A percentile compares a stretch with the other conserved stretches of the same genome.
phyloP scores from a whole-genome alignment of 2,329 filamentous ascomycete species.

The Ophiostoma tasmaniense region DNA sequence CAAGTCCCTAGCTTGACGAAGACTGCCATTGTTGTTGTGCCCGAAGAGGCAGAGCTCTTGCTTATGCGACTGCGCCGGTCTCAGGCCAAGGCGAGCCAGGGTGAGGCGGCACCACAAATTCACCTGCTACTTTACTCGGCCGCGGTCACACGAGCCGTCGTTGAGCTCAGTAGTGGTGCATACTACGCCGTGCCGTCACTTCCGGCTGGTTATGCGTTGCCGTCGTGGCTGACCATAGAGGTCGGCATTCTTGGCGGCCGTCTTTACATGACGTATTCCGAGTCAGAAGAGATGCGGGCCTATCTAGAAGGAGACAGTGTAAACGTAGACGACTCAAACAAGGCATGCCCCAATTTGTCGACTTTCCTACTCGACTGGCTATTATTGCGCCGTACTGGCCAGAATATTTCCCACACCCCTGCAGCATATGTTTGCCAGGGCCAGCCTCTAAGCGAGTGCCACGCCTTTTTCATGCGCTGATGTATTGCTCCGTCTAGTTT shows the following conservation, averaged over 20 bases:
- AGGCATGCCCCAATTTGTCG: constrained; percentile 29
- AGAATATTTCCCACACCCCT: constrained; percentile 49
- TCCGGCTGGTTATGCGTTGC: constrained; percentile 32
- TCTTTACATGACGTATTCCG: constrained; percentile 48
- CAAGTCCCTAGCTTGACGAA: constrained; percentile 30
- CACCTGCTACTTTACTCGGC: constrained; percentile 46
- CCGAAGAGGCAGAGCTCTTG: constrained; percentile 53
- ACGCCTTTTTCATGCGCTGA: constrained; percentile 41
- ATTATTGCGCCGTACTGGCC: constrained; percentile 42
- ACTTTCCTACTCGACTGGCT: constrained; percentile 51
- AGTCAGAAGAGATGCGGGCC: constrained; percentile 31
- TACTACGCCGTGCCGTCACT: constrained; percentile 46
- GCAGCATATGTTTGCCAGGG: constrained; percentile 50
- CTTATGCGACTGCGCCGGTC: constrained; percentile 26
- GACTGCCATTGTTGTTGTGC: constrained; percentile 48
- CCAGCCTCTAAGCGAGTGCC: constrained; percentile 37
- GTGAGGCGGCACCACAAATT: neutral
- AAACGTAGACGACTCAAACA: neutral
- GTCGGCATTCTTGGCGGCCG: constrained; percentile 53
- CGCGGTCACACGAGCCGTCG: constrained; percentile 52
- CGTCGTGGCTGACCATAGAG: constrained; percentile 47
- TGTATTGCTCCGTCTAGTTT: neutral
- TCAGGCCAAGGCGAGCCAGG: neutral
- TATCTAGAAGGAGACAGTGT: constrained; percentile 26
- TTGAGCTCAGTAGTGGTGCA: constrained; percentile 44